Evolutionary conservation across 2,329 filamentous ascomycete genomes (phyloP), one percentile per base, ranked within the genome.

Genomic region (Gaeumannomyces sp.): DNA sequence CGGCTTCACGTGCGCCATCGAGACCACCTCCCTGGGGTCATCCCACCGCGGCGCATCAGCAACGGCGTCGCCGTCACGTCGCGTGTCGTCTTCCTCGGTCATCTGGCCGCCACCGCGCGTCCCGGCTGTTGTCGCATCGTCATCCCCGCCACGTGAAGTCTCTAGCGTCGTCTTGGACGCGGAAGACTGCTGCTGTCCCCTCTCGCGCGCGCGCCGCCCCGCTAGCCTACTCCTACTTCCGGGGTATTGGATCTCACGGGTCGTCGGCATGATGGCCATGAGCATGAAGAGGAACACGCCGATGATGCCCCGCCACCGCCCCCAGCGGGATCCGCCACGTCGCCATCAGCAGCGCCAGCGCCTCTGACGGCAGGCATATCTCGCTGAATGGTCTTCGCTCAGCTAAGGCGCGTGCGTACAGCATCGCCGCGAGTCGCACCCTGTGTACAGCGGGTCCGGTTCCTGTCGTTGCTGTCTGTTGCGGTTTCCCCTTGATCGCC

Each of bases 321-420:
- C n/a, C 70, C 28, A 81, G 71, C 1, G 76, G 74, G 3, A 79
- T 74, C 25, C 75, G 72, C 79, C 79, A 81, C 22, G 77, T 74
- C 5, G 73, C 73, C 19, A 70, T 69, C 76, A 79, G 82, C 3
- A 82, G 72, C 28, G 70, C 68, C 13, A 75, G 67, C 56, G 80
- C 77, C 53, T 81, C 76, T 2, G 70, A 65, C 16, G 73, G 67
- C 3, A 73, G 74, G 68, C 79, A 79, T 0, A 76, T 71, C 7
- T 70, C 66, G 64, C 76, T 78, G 4, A 80, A 75, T 0, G 80
- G 78, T 6, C 69, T 70, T 11, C 78, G 75, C 10, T 70, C 68
- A 4, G 75, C 67, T 19, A 83, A 78, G 5, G 81, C 79, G 4
- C 76, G 75, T 64, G 76, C 77, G 72, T 83, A 85, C 27, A 84